A percentile compares a stretch with the other conserved stretches of the same genome.
These are phyloP conservation scores for Penicillium brasilianum DNA, from an alignment of 2,329 filamentous ascomycete genomes.

Conservation along the genomic window DNA sequence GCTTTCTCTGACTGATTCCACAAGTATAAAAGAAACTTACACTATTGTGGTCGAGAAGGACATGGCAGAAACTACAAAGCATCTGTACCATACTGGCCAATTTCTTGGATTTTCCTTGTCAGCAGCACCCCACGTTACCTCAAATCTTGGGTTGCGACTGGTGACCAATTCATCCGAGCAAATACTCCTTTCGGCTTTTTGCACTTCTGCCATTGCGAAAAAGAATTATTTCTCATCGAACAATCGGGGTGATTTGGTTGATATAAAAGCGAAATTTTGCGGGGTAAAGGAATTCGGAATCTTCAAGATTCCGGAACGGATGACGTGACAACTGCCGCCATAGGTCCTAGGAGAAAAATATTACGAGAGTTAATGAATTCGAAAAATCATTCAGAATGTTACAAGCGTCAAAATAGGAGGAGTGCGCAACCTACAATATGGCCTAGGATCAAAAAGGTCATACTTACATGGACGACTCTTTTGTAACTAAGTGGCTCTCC, in stretches of 20 bases:
- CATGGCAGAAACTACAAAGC: slow-evolving; percentile 26
- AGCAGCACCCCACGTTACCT: slow-evolving; percentile 20
- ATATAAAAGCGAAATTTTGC: neutral
- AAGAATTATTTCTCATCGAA: neutral
- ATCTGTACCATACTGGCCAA: slow-evolving; percentile 29
- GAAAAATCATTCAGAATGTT: neutral
- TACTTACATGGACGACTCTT: neutral
- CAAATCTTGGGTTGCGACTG: slow-evolving; percentile 18
- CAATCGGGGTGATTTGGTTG: too few species aligned
- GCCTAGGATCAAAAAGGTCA: neutral
- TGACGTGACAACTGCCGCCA: neutral
- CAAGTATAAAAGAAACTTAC: slow-evolving; percentile 8
- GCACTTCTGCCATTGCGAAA: neutral
- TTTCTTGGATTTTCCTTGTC: slow-evolving; percentile 24
- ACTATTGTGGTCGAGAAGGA: slow-evolving; percentile 28
- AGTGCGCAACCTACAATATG: neutral
- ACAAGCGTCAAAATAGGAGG: too few species aligned
- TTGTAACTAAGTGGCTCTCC: neutral
- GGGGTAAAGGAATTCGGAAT: neutral
- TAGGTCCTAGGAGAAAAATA: neutral
- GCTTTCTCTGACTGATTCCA: neutral
- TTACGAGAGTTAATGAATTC: neutral
- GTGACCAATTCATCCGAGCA: neutral
- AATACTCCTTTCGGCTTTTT: neutral
- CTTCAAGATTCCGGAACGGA: slow-evolving; percentile 5